Conservation (phyloP, 192 early-diverging fungal species). For the Coemansia sp. region DNA sequence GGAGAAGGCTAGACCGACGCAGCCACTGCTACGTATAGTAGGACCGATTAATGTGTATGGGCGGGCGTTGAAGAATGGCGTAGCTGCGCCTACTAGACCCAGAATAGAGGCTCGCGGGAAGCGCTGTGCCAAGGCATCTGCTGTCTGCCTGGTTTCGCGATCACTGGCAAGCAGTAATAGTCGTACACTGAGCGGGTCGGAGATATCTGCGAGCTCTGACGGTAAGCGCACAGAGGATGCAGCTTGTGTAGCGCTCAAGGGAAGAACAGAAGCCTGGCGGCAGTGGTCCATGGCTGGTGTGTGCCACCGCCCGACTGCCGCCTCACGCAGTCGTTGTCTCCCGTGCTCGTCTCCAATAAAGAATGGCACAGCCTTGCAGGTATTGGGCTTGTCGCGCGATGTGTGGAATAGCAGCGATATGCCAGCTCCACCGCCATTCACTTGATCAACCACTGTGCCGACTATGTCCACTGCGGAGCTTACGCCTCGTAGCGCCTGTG, state of each 20-base stretch:
- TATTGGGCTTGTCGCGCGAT: background rate
- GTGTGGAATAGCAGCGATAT: conserved; percentile 34
- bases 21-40: conserved; percentile 20
- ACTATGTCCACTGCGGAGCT: background rate
- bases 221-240: conserved; percentile 32
- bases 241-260: conserved; percentile 29
- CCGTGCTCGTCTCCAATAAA: conserved; percentile 50
- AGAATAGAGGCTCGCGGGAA: conserved; percentile 47
- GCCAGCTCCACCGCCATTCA: background rate
- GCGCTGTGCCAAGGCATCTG: conserved; percentile 28
- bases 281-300: conserved; percentile 26
- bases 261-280: background rate
- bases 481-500: background rate
- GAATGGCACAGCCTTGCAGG: conserved; percentile 16
- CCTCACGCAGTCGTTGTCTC: conserved; percentile 45
- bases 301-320: conserved; percentile 51
- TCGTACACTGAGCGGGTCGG: conserved; percentile 12
- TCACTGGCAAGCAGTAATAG: conserved; percentile 39
- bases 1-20: conserved; percentile 40
- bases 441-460: background rate
- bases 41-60: conserved; percentile 31
- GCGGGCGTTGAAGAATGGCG: conserved; percentile 47
- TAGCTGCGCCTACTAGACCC: conserved; percentile 41
- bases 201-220: conserved; percentile 20
- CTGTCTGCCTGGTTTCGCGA: conserved; percentile 33